Conservation (phyloP, 2,329 filamentous ascomycete species). For the Calonectria honghensis region DNA sequence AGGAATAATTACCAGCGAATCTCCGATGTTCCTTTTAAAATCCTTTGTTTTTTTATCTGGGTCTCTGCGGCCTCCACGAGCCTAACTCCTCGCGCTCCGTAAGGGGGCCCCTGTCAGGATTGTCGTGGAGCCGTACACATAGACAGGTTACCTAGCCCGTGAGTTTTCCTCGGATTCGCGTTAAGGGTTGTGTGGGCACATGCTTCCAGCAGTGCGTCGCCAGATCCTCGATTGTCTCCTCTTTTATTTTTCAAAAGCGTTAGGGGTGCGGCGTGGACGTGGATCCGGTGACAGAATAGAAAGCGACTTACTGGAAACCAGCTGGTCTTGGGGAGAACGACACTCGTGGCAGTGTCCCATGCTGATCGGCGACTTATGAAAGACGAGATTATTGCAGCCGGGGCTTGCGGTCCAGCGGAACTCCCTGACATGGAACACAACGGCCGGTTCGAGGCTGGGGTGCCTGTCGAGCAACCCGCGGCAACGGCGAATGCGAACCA, state of each 20-base stretch:
- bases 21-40: background rate
- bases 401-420: constrained; percentile 32
- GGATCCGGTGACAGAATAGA: background rate
- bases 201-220: constrained; percentile 26
- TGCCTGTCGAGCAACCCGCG: constrained; percentile 30
- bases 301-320: constrained; percentile 6
- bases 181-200: background rate
- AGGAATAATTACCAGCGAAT: background rate
- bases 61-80: background rate
- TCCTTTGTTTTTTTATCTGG: background rate
- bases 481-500: constrained; percentile 37
- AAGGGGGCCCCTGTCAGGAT: background rate
- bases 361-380: constrained; percentile 35
- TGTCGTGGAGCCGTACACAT: background rate
- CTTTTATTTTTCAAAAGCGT: background rate
- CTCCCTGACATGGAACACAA: constrained; percentile 31
- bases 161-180: background rate
- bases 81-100: background rate
- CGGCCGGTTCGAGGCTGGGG: constrained; percentile 22
- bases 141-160: background rate
- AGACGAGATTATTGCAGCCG: constrained; percentile 33
- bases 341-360: constrained; percentile 35
- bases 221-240: constrained; percentile 23
- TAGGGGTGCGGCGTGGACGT: background rate
- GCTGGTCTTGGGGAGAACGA: constrained; percentile 26